Base-by-base conservation (phyloP, 495 filamentous ascomycete genomes). In the Lepidopterella palustris region DNA sequence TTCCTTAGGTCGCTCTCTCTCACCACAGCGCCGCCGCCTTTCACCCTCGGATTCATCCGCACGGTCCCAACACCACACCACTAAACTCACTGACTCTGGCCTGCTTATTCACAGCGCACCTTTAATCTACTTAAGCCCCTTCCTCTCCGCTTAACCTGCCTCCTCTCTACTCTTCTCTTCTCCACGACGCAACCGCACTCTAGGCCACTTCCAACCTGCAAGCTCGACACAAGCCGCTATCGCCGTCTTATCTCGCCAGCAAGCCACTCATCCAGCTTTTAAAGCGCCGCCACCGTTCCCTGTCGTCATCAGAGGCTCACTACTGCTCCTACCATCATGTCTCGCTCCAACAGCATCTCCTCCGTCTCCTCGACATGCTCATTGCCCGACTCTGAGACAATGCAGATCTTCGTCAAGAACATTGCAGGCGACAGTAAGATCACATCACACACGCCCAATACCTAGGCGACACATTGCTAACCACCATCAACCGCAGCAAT, bases 401-500 rank as follows among this genome's bases (percentile, higher is more conserved):
- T 80, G 69, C 76, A 79, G 64, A 77, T 80, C 68, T 80, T 80
- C 70, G 71, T 80, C 64, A 78, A 77, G 68, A 72, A 71, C 60
- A 56, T 79, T 31, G 64, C 71, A 5, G 78, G 78, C 54, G 68
- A 74, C 57, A 80, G 78, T 80, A 69, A 67, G 77, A 63, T n/a
- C 28, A 21, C 13, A 31, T 24, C 35, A 21, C n/a, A 15, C 21
- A 20, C 40, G 49, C 49, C 35, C 27, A 62, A 32, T 53, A 28
- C 56, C 18, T 45, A 47, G 10, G 20, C 11, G 4, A 11, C 25
- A 20, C 13, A 25, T 10, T 20, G 47, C 48, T 62, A 50, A 55
- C 49, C 55, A 51, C 58, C 21, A 26, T 31, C 24, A n/a, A n/a
- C 18, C 23, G 11, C 63, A 80, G 78, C 74, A 59, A 73, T 79